phyloP scores from a whole-genome alignment of 768 basidiomycete genomes.

The Xerocomus potaroensis region DNA sequence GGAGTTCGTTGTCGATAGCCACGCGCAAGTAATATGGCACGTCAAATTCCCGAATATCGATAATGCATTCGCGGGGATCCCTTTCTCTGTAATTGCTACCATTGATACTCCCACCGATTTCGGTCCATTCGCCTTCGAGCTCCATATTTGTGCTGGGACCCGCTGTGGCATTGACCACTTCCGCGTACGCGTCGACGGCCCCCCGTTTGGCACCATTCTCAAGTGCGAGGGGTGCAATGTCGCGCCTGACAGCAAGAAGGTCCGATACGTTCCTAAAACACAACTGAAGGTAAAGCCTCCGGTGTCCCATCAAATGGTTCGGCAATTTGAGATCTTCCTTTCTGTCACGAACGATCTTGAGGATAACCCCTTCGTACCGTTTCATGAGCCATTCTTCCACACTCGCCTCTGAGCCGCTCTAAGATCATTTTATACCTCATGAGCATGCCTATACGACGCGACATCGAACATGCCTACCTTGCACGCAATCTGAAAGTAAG shows the following conservation, averaged over 20 bases:
- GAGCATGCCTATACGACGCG: conserved; percentile 15
- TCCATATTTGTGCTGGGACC: conserved; percentile 62
- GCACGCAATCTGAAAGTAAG: conserved; percentile 91
- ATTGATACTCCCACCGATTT: conserved; percentile 38
- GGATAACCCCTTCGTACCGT: conserved; percentile 84
- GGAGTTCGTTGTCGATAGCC: conserved; percentile 98
- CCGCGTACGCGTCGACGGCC: conserved; percentile 96
- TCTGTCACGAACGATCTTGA: conserved; percentile 69
- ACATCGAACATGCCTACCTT: conserved; percentile 47
- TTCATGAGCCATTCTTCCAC: conserved; percentile 97
- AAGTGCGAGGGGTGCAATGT: conserved; percentile 83
- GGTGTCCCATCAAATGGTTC: conserved; percentile 96
- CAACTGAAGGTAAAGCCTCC: conserved; percentile 81
- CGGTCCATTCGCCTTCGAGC: conserved; percentile 61
- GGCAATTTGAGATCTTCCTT: conserved; percentile 96
- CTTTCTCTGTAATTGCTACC: conserved; percentile 48
- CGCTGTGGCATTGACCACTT: conserved; percentile 82
- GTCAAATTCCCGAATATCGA: conserved; percentile 95
- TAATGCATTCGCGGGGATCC: conserved; percentile 88
- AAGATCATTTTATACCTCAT: conserved; percentile 3
- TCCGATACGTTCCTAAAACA: conserved; percentile 93
- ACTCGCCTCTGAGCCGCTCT: conserved; percentile 81
- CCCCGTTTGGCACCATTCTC: conserved; percentile 90
- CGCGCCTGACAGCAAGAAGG: conserved; percentile 80
- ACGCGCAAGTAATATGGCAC: conserved; percentile 97